phyloP scores from a whole-genome alignment of 208 protist species.

The Trypanosoma melophagium region DNA sequence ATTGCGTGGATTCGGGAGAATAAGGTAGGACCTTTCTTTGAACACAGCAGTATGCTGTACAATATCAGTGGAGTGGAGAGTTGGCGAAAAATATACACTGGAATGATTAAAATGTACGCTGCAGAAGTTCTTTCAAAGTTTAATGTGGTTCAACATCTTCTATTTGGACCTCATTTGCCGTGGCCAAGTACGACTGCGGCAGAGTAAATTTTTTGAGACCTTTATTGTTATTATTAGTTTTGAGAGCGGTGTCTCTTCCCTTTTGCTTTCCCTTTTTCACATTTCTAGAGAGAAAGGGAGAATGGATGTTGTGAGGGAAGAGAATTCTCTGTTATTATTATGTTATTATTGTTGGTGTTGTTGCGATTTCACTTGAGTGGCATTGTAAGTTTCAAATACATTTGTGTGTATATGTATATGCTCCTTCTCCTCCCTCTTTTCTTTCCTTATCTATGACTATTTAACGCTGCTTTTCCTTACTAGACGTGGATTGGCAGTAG shows the following conservation, averaged over 20 bases:
- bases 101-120: constrained; percentile 95
- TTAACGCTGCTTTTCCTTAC: background rate
- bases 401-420: constrained; percentile 4
- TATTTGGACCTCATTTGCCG: constrained; percentile 88
- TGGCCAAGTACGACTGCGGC: constrained; percentile 32
- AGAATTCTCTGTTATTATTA: no score
- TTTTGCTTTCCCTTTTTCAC: background rate
- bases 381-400: no score
- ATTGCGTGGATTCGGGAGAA: constrained; percentile 80
- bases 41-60: constrained; percentile 93
- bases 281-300: no score
- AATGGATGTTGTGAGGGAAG: no score
- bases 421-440: background rate
- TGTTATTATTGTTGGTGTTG: no score
- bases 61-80: constrained; percentile 85
- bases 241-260: background rate
- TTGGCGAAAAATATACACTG: constrained; percentile 90
- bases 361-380: no score
- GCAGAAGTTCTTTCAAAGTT: constrained; percentile 94
- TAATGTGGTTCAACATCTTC: constrained; percentile 95
- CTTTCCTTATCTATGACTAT: constrained; percentile 6
- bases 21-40: constrained; percentile 89
- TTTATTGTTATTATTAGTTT: background rate
- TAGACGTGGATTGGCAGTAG: no score
- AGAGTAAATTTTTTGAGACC: background rate